Evolutionary conservation across 192 early-diverging fungal species (phyloP), one percentile per base, ranked within the genome.

Genomic region (Phlyctochytrium arcticum): DNA sequence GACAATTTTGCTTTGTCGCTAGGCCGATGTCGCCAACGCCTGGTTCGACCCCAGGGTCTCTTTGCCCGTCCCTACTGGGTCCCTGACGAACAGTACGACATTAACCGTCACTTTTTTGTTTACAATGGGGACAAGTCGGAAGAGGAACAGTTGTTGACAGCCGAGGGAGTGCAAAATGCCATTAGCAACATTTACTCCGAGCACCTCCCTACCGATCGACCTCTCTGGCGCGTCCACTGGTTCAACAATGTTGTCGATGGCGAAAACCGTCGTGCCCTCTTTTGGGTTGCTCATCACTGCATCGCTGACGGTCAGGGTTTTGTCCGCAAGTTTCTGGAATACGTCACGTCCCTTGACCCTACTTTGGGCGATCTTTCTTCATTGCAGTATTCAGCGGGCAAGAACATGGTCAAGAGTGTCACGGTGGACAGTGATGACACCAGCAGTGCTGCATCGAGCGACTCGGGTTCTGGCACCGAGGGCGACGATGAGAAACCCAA

Each of bases 291-390:
- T 10, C 65, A 68, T 17, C 71, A 73, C 49, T 42, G 53, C 35
- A 69, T 75, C 39, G 65, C 59, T 32, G 73, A 75, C 51, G 73
- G 73, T 10, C 73, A 75, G 36, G 73, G 69, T 2, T 75, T 75
- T 36, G 73, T 75, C n/a, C 32, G 70, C 6, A 36, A 9, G 23
- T 55, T 75, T 10, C 39, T 75, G 23, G 19, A 30, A 17, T 67
- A 59, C 39, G 65, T 73, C 27, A 49, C 62, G 19, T 21, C 49
- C 1, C 31, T 56, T 7, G 62, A 66, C 36, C 62, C 69, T 8
- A 61, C 48, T 0, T 53, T 47, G 12, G 36, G 17, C 57, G 71
- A 70, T 26, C 9, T 30, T 4, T 23, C 10, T 8, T 15, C 12
- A 3, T 31, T 63, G 17, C 60, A 64, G 37, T 73, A 69, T 47